Evolutionary conservation across 1,284 basidiomycete genomes (phyloP), one percentile per base, ranked within the genome.

Genomic region (Trametes pubescens): DNA sequence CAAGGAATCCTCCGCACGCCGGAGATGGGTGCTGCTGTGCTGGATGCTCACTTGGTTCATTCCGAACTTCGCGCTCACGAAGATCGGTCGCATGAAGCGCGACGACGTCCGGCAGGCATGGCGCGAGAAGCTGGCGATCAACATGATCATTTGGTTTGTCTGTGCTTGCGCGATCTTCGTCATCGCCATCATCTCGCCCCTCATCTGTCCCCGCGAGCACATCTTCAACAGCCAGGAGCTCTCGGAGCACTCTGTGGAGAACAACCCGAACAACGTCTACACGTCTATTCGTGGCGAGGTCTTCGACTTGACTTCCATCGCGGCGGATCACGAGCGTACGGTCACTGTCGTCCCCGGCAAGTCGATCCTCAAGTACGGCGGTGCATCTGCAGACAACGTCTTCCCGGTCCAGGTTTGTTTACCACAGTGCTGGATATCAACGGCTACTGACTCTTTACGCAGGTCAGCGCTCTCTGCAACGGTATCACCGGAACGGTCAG

Each of bases 71-170:
- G 77, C 91, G 57, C 81, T 99, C 51, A 81, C 79, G 18, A 89
- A 86, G 75, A 73, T 94, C 60, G 94, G 94, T 1, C 86, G 94
- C 24, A 96, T 99, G 93, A 98, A 98, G 80, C 90, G 96, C 13
- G 79, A 92, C 65, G 98, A 99, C 73, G 86, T 99, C 46, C 90
- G 93, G 48, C 96, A 99, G 79, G 97, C 97, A 0, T 99, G 96
- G 97, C 83, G 96, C 70, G 97, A 99, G 80, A 99, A 99, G 80
- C 84, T 99, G 1, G 94, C 96, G 4, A 88, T 99, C 77, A 99
- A 99, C 79, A 79, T 98, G 65, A 85, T 99, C 78, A 99, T 99
- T 73, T 99, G 96, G 96, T 91, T 98, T 74, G 83, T 94, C 57
- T 99, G 96, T 73, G 89, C 78, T 24, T 89, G 88, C 71, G 91